Conservation (phyloP, 2,329 filamentous ascomycete species). For the Plenodomus biglobosus region DNA sequence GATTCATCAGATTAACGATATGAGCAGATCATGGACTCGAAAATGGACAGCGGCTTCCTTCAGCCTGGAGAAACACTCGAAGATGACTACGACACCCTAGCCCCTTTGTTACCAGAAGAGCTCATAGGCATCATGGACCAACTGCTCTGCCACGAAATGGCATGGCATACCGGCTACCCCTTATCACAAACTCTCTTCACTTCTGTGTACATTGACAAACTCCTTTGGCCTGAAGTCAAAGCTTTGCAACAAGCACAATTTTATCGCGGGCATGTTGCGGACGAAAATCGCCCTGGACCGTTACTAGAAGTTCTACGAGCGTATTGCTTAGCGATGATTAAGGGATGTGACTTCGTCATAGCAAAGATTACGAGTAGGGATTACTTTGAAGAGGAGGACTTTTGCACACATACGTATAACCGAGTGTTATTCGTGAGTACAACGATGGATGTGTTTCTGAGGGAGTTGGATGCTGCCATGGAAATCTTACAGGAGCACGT, state of each 20-base stretch:
- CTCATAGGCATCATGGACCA: slow-evolving; percentile 94
- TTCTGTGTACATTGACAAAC: slow-evolving; percentile 82
- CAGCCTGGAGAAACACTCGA: slow-evolving; percentile 78
- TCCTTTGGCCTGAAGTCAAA: slow-evolving; percentile 70
- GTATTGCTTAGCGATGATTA: slow-evolving; percentile 83
- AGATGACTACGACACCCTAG: slow-evolving; percentile 74
- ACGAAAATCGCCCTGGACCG: slow-evolving; percentile 26
- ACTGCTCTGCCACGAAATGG: slow-evolving; percentile 89
- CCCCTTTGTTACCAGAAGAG: slow-evolving; percentile 71
- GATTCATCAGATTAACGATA: slow-evolving; percentile 4
- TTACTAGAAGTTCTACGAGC: slow-evolving; percentile 66
- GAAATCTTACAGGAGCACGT: slow-evolving; percentile 38
- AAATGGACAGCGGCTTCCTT: slow-evolving; percentile 95
- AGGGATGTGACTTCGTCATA: slow-evolving; percentile 78
- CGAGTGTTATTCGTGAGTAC: slow-evolving; percentile 66
- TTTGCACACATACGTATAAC: slow-evolving; percentile 88
- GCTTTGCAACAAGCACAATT: slow-evolving; percentile 64
- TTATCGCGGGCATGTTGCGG: slow-evolving; percentile 49
- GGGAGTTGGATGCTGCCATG: slow-evolving; percentile 37
- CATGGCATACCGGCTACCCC: slow-evolving; percentile 95
- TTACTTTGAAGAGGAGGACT: slow-evolving; percentile 98
- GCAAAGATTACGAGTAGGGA: slow-evolving; percentile 77
- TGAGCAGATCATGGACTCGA: slow-evolving; percentile 90
- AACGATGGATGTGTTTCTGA: slow-evolving; percentile 37
- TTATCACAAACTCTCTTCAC: slow-evolving; percentile 94